A percentile compares a stretch with the other conserved stretches of the same genome.
Conservation (phyloP, 768 basidiomycete species). For the Suillus luteus region DNA sequence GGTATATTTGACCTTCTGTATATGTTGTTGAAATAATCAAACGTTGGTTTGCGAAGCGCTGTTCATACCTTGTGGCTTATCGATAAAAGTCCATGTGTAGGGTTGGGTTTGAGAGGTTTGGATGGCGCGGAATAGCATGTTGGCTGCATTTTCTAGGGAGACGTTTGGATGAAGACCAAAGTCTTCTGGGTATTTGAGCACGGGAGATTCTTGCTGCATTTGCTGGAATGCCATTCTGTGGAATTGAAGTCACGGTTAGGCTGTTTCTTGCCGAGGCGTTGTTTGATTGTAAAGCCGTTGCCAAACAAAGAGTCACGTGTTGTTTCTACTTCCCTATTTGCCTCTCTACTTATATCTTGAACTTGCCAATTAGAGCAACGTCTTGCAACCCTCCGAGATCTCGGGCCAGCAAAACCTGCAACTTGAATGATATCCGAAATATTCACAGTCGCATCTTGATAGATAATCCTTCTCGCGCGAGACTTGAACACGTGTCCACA, state of each 20-base stretch:
- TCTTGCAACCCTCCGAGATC: no score
- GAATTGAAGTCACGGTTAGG: constrained; percentile 2
- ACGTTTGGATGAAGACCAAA: constrained; percentile 58
- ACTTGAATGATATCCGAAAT: not conserved
- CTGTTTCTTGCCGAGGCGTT: constrained; percentile 17
- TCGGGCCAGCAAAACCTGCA: not conserved
- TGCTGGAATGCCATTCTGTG: constrained; percentile 41
- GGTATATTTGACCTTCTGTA: constrained; percentile 63
- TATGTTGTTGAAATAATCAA: constrained; percentile 4
- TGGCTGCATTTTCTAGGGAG: constrained; percentile 56
- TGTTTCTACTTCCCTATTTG: no score
- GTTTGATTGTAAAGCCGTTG: constrained; percentile 32
- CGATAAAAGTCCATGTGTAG: constrained; percentile 74
- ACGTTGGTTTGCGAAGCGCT: not conserved
- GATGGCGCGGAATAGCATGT: constrained; percentile 62
- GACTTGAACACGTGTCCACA: no score
- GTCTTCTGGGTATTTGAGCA: constrained; percentile 71
- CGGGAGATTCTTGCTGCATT: constrained; percentile 60
- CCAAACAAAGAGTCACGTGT: constrained; percentile 5
- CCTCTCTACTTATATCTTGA: no score
- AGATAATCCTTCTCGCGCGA: not conserved
- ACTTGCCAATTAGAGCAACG: no score
- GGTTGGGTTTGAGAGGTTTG: constrained; percentile 58
- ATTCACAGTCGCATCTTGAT: not conserved
- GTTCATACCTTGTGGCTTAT: constrained; percentile 69